These are phyloP conservation scores for Leccinum ponderosum DNA, from an alignment of 1,284 basidiomycete species.

Conservation along the genomic window DNA sequence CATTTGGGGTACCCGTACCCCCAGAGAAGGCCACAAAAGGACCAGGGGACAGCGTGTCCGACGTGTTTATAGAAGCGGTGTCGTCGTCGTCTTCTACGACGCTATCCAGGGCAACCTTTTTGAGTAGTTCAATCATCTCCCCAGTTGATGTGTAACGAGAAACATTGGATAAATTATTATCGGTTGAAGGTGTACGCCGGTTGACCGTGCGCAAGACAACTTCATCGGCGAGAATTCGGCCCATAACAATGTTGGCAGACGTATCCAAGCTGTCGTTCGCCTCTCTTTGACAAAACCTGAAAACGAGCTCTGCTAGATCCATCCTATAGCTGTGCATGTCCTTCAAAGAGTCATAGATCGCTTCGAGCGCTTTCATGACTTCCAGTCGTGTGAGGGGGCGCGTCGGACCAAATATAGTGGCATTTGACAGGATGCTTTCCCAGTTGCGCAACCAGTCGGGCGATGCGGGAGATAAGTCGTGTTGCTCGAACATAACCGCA, in stretches of 20 bases:
- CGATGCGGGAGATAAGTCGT: constrained; percentile 66
- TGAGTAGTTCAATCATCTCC: constrained; percentile 42
- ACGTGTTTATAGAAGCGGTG: constrained; percentile 38
- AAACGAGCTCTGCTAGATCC: constrained; percentile 59
- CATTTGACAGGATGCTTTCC: constrained; percentile 54
- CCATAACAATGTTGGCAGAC: constrained; percentile 49
- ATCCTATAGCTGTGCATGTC: constrained; percentile 67
- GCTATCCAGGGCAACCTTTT: constrained; percentile 38
- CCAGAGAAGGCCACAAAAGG: constrained; percentile 32
- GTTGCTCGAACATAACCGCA: constrained; percentile 58
- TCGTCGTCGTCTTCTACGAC: constrained; percentile 43
- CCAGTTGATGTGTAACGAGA: constrained; percentile 26
- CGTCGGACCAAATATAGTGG: constrained; percentile 44
- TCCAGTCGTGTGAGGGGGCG: constrained; percentile 57
- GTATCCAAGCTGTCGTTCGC: constrained; percentile 33
- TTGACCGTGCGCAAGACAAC: constrained; percentile 49
- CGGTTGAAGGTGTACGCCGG: constrained; percentile 32
- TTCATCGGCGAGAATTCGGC: constrained; percentile 66
- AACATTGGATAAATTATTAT: constrained; percentile 26
- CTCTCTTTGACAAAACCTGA: constrained; percentile 50
- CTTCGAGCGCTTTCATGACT: constrained; percentile 54
- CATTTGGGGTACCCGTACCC: constrained; percentile 36
- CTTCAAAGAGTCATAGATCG: constrained; percentile 61
- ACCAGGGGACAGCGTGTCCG: constrained; percentile 39
- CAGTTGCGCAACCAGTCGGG: constrained; percentile 70